Conservation (phyloP, 257 asterid species). For the Parsonsia alboflavescens region DNA sequence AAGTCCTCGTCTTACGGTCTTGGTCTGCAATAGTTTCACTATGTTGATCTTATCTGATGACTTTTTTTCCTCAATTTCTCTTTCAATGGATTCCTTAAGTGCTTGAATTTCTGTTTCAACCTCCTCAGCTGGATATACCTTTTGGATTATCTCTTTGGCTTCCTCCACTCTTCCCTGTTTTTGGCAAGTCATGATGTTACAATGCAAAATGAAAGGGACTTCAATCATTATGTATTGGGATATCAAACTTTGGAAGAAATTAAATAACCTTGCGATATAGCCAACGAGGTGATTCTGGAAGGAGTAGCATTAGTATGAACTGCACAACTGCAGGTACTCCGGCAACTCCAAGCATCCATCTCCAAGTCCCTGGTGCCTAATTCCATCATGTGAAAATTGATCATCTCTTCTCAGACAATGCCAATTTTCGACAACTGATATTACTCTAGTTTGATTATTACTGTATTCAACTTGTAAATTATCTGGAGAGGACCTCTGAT, state of each 20-base stretch:
- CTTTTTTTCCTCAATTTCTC: conserved; percentile 25
- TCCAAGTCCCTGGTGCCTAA: conserved; percentile 47
- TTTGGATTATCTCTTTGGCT: conserved; percentile 33
- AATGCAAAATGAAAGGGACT: too few relatives aligned
- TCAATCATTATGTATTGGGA: too few relatives aligned
- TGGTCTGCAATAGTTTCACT: conserved; percentile 21
- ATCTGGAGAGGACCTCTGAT: too few relatives aligned
- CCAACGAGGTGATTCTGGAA: conserved; percentile 49
- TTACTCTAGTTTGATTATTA: too few relatives aligned
- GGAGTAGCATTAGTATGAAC: conserved; percentile 36
- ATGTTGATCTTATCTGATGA: conserved; percentile 17
- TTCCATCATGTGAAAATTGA: neutral
- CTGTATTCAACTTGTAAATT: too few relatives aligned
- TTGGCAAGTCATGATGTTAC: too few relatives aligned
- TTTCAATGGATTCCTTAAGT: conserved; percentile 32
- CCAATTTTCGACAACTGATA: too few relatives aligned
- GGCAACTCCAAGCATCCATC: conserved; percentile 55
- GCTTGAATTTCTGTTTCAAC: conserved; percentile 27
- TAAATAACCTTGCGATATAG: conserved; percentile 26
- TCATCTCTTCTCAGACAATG: too few relatives aligned
- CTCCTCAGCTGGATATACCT: conserved; percentile 32
- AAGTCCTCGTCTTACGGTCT: conserved; percentile 32
- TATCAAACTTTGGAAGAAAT: too few relatives aligned
- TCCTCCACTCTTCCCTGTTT: conserved; percentile 32
- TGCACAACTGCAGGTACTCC: conserved; percentile 41